Evolutionary conservation across 2,329 filamentous ascomycete genomes (phyloP).

Genomic region (Fusarium armeniacum): DNA sequence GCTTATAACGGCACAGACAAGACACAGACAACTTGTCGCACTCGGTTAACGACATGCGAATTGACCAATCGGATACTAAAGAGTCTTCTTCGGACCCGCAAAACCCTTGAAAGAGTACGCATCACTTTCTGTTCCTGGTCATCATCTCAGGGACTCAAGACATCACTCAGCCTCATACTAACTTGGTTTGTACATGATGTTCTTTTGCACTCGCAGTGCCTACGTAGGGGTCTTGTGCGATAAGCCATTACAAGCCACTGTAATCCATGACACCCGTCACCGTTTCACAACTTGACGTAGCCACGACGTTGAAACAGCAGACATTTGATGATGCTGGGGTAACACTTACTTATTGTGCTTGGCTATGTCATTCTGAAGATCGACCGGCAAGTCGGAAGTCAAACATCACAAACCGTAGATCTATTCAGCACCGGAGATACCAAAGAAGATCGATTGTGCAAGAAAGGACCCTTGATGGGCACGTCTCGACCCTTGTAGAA

Average conservation of each 20-base stretch:
- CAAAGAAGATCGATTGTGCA: background rate
- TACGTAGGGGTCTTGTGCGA: background rate
- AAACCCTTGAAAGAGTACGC: slow-evolving; percentile 7
- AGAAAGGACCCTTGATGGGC: background rate
- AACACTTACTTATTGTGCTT: background rate
- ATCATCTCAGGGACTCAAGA: slow-evolving; percentile 1
- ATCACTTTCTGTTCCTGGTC: slow-evolving; percentile 14
- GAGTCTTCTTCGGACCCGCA: background rate
- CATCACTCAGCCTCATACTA: slow-evolving; percentile 12
- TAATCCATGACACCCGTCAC: background rate
- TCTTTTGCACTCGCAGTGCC: background rate
- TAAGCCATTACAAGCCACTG: background rate
- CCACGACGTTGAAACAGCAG: background rate
- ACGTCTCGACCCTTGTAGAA: background rate
- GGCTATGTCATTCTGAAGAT: background rate
- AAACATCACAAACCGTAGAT: background rate
- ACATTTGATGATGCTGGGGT: background rate
- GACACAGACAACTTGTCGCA: slow-evolving; percentile 2
- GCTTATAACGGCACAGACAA: slow-evolving; percentile 25
- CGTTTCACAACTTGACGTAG: slow-evolving; percentile 6
- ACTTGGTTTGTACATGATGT: background rate
- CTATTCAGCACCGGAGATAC: background rate
- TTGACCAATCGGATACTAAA: background rate
- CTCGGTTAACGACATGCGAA: background rate
- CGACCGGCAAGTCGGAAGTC: background rate